Base-by-base conservation (phyloP, 1,284 basidiomycete genomes). In the Ganoderma sp. region DNA sequence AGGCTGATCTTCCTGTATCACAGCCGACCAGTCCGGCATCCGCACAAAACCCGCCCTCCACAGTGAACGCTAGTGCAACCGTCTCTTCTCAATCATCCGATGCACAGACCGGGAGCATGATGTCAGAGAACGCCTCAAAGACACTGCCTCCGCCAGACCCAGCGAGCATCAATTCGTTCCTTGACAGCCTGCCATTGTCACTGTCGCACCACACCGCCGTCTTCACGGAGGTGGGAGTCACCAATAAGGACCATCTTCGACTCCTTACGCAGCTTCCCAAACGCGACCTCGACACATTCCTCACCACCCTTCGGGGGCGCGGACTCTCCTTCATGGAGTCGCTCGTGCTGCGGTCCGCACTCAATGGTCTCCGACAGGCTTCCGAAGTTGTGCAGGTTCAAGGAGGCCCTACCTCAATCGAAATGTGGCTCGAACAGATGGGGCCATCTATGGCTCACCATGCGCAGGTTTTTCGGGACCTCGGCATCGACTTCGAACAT, bases 281-380 rank as follows among this genome's bases (percentile, higher is more conserved):
- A 39, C 42, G 7, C 14, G 45, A 19, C 17, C 32, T 45, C 28
- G 54, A 67, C 54, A 7, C 39, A 25, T 39, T 58, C 7, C 22
- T 64, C 28, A 59, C 56, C 19, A 41, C 25, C 6, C 54, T 67
- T 1, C 62, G 54, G 22, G 63, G 64, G 56, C 65, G 48, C 25
- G 66, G 66, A 5, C 60, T 70, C 56, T 65, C 66, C 7, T 70
- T 67, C 63, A 65, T 70, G 56, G 69, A 67, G 52, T 50, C 69
- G n/a, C 63, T 70, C 45, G 61, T 70, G 28, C 50, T 67, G 15
- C 69, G 66, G 37, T 54, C 58, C 39, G 69, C 62, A 3, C 56
- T 70, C 12, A 43, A 61, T 32, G 9, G 54, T 10, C 66, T 64
- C 50, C 66, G 48, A 25, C 60, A 22, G 34, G 2, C 60, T 12